Evolutionary conservation across 192 early-diverging fungal genomes (phyloP), one percentile per base, ranked within the genome.

Genomic region (Mortierella claussenii): DNA sequence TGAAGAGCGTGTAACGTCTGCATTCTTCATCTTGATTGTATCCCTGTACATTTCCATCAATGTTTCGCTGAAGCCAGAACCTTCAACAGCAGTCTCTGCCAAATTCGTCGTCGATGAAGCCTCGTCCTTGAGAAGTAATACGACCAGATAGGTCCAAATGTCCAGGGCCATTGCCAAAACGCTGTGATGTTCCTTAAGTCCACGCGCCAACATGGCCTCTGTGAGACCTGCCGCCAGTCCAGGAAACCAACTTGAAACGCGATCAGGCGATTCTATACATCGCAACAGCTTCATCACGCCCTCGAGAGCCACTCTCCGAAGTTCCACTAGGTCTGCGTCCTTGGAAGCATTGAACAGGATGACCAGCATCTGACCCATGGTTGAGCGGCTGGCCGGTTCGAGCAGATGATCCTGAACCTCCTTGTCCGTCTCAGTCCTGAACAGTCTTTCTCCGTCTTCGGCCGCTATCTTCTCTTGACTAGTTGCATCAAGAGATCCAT

Each of bases 181-280:
- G 10, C 47, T 34, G 24, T 76, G 73, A 37, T 67, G 42, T 44
- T 76, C 73, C 40, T 76, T 76, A 15, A 61, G 49, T 55, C 73
- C 73, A 2, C 73, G 63, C 18, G 44, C 53, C 30, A 51, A n/a
- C 47, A 67, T 67, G 0, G 51, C 44, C 18, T 61, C 60, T 6
- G 52, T 56, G 15, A 76, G 27, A 6, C 73, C 65, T 11, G 52
- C 45, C 0, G 55, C 21, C 23, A 76, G 21, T 42, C 73, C 73
- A 20, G 73, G 73, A 48, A 67, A 48, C 64, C 65, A 67, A 2
- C 32, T 43, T 1, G 52, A 51, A 4, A 76, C 28, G 1, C 52
- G 37, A 17, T 48, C 42, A 15, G 73, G 73, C 0, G 73, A 56
- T 17, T 55, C 58, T 30, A 76, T 51, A 23, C 44, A 42, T 32